These are phyloP conservation scores for Meyerozyma sp. DNA, from an alignment of 1,139 yeast species.

Conservation along the genomic window DNA sequence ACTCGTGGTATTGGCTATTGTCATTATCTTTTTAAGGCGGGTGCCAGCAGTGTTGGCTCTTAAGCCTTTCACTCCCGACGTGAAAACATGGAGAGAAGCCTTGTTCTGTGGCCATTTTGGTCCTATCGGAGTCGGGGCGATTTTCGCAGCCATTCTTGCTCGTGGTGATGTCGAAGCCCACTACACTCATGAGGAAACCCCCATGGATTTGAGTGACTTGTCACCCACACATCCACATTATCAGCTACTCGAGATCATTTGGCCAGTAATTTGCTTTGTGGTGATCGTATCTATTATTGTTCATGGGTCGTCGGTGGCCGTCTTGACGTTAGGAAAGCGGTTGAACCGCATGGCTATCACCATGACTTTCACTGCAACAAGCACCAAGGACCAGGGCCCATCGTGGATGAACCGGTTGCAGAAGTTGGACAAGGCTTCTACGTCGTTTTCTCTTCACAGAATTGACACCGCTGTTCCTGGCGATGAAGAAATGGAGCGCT, in stretches of 20 bases:
- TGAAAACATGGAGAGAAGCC: slow-evolving; percentile 93
- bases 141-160: slow-evolving; percentile 84
- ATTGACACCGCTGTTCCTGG: slow-evolving; percentile 49
- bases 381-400: slow-evolving; percentile 55
- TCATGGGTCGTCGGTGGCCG: slow-evolving; percentile 97
- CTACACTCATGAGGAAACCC: slow-evolving; percentile 54
- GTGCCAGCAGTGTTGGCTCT: slow-evolving; percentile 79
- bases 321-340: slow-evolving; percentile 80
- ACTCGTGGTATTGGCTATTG: slow-evolving; percentile 70
- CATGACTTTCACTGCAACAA: slow-evolving; percentile 74
- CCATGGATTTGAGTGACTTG: slow-evolving; percentile 35
- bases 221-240: slow-evolving; percentile 50
- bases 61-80: slow-evolving; percentile 85
- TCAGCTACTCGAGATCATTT: slow-evolving; percentile 66
- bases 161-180: slow-evolving; percentile 68
- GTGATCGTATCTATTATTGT: slow-evolving; percentile 84
- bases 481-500: slow-evolving; percentile 14
- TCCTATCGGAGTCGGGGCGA: slow-evolving; percentile 97
- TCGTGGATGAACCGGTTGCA: slow-evolving; percentile 89
- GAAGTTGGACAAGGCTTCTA: slow-evolving; percentile 62
- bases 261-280: slow-evolving; percentile 89
- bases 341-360: slow-evolving; percentile 90
- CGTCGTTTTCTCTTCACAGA: slow-evolving; percentile 76
- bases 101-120: slow-evolving; percentile 96
- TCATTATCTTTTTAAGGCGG: slow-evolving; percentile 79